Conservation (phyloP, 768 basidiomycete genomes). For the Pleurotus djamor region DNA sequence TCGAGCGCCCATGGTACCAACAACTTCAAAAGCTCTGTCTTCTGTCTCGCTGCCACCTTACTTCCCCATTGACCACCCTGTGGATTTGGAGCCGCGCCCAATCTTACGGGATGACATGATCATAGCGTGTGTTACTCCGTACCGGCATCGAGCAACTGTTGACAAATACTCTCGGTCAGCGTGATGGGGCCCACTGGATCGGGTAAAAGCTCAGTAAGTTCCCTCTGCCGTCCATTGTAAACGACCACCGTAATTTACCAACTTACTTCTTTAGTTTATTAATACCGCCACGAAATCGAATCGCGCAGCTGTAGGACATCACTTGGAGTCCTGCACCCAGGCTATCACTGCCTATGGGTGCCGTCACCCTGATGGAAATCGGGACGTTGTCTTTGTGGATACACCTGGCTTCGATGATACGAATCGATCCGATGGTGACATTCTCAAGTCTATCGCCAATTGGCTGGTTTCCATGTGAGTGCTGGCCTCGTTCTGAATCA, state of each 20-base stretch:
- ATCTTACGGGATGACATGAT: constrained; percentile 10
- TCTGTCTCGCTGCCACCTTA: too few relatives aligned
- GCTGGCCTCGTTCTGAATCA: not conserved
- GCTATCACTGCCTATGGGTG: constrained; percentile 15
- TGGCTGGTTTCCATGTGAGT: constrained; percentile 23
- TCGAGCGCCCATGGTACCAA: too few relatives aligned
- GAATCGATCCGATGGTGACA: constrained; percentile 16
- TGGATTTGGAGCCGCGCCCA: too few relatives aligned
- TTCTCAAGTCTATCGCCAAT: constrained; percentile 18
- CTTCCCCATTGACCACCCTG: too few relatives aligned
- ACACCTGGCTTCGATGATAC: constrained; percentile 29
- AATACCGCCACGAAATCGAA: constrained; percentile 16
- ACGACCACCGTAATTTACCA: not conserved
- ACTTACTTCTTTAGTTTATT: constrained; percentile 16
- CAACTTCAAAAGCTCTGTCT: too few relatives aligned
- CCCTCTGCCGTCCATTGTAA: not conserved
- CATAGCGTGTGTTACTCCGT: constrained; percentile 11
- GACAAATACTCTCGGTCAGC: constrained; percentile 5
- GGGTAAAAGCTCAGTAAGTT: constrained; percentile 20
- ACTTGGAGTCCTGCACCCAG: constrained; percentile 19
- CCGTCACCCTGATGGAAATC: constrained; percentile 7
- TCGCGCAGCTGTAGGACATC: constrained; percentile 17
- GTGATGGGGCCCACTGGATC: constrained; percentile 22
- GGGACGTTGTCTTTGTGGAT: constrained; percentile 22
- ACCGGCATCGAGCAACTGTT: not conserved